A percentile compares a stretch with the other conserved stretches of the same genome.
Evolutionary conservation across 2,329 filamentous ascomycete genomes (phyloP).

Genomic region (Aspergillus novofumigatus): DNA sequence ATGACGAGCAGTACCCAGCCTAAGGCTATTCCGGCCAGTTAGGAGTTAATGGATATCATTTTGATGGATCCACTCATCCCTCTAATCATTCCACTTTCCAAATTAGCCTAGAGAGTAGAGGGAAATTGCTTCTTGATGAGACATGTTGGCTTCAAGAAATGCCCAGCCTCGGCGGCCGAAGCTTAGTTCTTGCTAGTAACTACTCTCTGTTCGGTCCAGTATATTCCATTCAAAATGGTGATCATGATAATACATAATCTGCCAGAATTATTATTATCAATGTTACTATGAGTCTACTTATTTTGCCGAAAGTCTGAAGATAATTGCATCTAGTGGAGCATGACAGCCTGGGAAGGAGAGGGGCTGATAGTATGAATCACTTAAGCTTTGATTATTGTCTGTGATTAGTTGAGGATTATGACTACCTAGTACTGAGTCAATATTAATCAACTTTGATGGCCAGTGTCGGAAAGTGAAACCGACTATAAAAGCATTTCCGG

Average conservation of each 20-base stretch:
- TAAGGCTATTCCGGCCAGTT: not conserved
- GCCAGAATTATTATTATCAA: not conserved
- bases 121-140: not conserved
- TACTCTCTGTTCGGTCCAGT: too few species aligned
- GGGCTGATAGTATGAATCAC: too few species aligned
- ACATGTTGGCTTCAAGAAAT: not conserved
- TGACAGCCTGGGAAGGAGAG: not conserved
- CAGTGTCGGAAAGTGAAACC: not conserved
- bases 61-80: not conserved
- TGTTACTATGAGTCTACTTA: too few species aligned
- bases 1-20: not conserved
- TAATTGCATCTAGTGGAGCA: not conserved
- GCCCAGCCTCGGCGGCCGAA: not conserved
- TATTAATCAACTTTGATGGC: not conserved
- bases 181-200: not conserved
- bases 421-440: not conserved
- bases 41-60: not conserved
- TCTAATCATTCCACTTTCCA: not conserved
- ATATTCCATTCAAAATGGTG: not conserved
- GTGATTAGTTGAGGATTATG: not conserved
- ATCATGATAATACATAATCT: not conserved
- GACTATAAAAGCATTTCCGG: not conserved
- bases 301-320: too few species aligned
- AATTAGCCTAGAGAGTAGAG: not conserved
- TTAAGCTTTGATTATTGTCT: not conserved